phyloP scores from a whole-genome alignment of 768 basidiomycete genomes.

The Suillus subaureus region DNA sequence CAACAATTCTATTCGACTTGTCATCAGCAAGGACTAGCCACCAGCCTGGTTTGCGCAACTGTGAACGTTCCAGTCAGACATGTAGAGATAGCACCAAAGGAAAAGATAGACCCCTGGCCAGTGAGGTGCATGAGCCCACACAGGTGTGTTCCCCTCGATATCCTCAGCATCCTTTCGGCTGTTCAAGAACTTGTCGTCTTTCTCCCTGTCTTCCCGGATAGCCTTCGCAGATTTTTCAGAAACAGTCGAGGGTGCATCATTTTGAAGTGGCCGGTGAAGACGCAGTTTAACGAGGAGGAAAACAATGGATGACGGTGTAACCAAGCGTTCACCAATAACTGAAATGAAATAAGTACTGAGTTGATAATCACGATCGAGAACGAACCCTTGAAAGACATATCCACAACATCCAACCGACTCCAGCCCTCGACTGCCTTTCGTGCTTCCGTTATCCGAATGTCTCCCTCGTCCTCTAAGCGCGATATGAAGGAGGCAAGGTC shows the following conservation, averaged over 20 bases:
- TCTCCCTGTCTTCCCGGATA: constrained; percentile 54
- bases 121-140: constrained; percentile 85
- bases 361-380: neutral
- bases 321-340: constrained; percentile 90
- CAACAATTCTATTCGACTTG: constrained; percentile 81
- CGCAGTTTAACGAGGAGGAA: constrained; percentile 85
- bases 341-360: constrained; percentile 11
- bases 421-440: constrained; percentile 68
- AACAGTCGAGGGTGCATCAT: constrained; percentile 30
- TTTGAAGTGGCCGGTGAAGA: constrained; percentile 54
- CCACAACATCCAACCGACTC: constrained; percentile 78
- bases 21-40: constrained; percentile 90
- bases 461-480: constrained; percentile 53
- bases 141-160: constrained; percentile 45
- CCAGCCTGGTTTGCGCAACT: constrained; percentile 91
- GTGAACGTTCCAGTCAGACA: constrained; percentile 7
- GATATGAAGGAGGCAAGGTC: constrained; percentile 50
- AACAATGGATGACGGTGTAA: constrained; percentile 88
- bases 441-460: constrained; percentile 31
- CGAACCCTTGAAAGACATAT: constrained; percentile 84
- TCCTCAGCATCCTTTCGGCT: constrained; percentile 67
- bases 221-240: constrained; percentile 46
- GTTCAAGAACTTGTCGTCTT: constrained; percentile 71
- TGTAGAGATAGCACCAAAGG: neutral
- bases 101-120: constrained; percentile 78